Percentiles rank a stretch among this genome's conserved stretches.
These are phyloP conservation scores for Isatis lusitanica DNA, from an alignment of 441 rosid genomes.

Conservation along the genomic window DNA sequence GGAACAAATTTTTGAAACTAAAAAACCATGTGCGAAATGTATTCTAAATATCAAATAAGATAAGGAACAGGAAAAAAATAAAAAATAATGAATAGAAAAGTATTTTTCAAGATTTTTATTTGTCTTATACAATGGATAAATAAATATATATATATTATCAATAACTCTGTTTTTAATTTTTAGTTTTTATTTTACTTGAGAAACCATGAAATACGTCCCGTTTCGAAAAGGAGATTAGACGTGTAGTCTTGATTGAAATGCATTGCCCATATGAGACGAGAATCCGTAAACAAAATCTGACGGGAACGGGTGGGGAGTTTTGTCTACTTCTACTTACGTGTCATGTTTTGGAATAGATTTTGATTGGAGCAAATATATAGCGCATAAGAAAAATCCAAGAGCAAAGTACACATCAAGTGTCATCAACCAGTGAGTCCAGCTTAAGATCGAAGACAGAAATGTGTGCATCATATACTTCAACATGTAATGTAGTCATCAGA, in stretches of 20 bases:
- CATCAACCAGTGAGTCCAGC: conserved; percentile 24
- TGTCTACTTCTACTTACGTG: not conserved
- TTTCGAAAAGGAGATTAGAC: not conserved
- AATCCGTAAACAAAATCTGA: not conserved
- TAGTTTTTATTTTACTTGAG: not conserved
- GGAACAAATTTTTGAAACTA: not conserved
- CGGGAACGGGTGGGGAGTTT: not conserved
- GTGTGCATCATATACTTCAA: conserved; percentile 17
- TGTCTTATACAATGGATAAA: not conserved
- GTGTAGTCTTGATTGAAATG: not conserved
- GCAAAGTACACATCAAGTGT: conserved; percentile 33
- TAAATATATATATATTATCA: not conserved
- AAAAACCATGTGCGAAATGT: not conserved
- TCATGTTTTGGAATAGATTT: not conserved
- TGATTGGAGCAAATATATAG: conserved; percentile 15
- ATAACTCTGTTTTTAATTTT: not conserved
- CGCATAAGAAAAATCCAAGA: conserved; percentile 26
- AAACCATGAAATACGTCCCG: not conserved
- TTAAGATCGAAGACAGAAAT: conserved; percentile 23
- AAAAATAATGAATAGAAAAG: not conserved
- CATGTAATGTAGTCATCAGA: conserved; percentile 27
- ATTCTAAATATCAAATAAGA: not conserved
- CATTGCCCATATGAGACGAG: not conserved
- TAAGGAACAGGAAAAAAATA: not conserved
- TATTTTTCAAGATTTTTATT: not conserved